Conservation (phyloP, 108 stramenopile species). For the Epipyxis sp. region DNA sequence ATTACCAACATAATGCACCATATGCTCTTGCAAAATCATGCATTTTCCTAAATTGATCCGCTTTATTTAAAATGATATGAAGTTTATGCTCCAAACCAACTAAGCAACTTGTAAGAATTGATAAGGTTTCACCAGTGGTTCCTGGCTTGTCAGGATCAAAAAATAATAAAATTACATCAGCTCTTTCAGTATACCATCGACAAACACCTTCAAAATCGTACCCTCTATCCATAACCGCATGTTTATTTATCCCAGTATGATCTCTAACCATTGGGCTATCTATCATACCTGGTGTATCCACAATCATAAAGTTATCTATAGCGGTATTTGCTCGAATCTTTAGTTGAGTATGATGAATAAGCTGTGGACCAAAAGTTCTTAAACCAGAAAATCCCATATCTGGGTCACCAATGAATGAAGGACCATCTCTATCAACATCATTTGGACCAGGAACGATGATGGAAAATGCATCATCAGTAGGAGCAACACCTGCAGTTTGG, state of each 20-base stretch:
- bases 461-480: slow-evolving; percentile 98
- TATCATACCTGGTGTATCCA: slow-evolving; percentile 99
- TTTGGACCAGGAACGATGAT: slow-evolving; percentile 86
- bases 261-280: slow-evolving; percentile 53
- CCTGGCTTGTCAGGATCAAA: slow-evolving; percentile 97
- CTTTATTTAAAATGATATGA: slow-evolving; percentile 96
- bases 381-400: slow-evolving; percentile 90
- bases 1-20: slow-evolving; percentile 98
- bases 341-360: slow-evolving; percentile 90
- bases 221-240: slow-evolving; percentile 71
- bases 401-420: slow-evolving; percentile 84
- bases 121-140: slow-evolving; percentile 96
- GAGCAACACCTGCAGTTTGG: slow-evolving; percentile 96
- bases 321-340: slow-evolving; percentile 70
- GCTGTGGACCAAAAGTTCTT: slow-evolving; percentile 85
- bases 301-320: slow-evolving; percentile 73
- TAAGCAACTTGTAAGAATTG: slow-evolving; percentile 78
- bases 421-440: slow-evolving; percentile 88
- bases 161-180: slow-evolving; percentile 95
- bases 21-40: slow-evolving; percentile 99
- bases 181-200: slow-evolving; percentile 92
- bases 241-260: not conserved
- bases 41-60: slow-evolving; percentile 69
- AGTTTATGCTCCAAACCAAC: slow-evolving; percentile 98
- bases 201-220: slow-evolving; percentile 94